These are phyloP conservation scores for Yamadazyma sp. DNA, from an alignment of 805 yeast species.

Conservation along the genomic window DNA sequence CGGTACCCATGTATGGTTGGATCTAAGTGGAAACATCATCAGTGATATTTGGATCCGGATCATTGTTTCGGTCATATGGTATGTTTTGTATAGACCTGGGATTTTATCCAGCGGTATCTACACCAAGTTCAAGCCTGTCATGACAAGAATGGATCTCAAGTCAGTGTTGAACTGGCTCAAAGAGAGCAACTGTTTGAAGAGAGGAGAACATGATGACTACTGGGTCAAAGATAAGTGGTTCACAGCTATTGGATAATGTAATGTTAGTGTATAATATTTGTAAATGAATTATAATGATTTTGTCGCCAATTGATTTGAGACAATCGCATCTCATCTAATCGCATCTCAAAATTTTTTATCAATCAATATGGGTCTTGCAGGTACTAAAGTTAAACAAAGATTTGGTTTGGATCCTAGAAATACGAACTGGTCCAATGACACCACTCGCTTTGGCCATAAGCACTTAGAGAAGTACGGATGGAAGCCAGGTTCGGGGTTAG, in stretches of 20 bases:
- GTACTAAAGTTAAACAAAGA: constrained; percentile 73
- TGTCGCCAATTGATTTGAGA: neutral
- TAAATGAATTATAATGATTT: neutral
- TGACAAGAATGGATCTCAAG: constrained; percentile 29
- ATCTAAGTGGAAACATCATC: constrained; percentile 60
- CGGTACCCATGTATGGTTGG: constrained; percentile 72
- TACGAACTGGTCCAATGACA: constrained; percentile 90
- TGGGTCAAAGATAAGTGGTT: constrained; percentile 51
- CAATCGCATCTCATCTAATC: constrained; percentile 5
- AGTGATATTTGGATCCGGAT: constrained; percentile 58
- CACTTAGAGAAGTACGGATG: constrained; percentile 84
- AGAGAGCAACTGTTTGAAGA: constrained; percentile 34
- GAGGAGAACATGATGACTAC: constrained; percentile 38
- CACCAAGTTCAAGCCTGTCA: constrained; percentile 27
- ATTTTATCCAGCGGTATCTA: constrained; percentile 23
- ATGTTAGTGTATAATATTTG: constrained; percentile 1
- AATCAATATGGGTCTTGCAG: constrained; percentile 75
- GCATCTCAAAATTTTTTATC: constrained; percentile 14
- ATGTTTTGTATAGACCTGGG: constrained; percentile 39
- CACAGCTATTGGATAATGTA: constrained; percentile 30
- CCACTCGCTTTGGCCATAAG: constrained; percentile 81
- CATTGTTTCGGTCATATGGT: constrained; percentile 43
- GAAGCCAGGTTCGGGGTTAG: constrained; percentile 90
- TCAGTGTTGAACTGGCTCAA: constrained; percentile 40
- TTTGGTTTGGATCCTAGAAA: constrained; percentile 93